Evolutionary conservation across 495 filamentous ascomycete species (phyloP), one percentile per base, ranked within the genome.

Genomic region (Endocarpon pusillum): DNA sequence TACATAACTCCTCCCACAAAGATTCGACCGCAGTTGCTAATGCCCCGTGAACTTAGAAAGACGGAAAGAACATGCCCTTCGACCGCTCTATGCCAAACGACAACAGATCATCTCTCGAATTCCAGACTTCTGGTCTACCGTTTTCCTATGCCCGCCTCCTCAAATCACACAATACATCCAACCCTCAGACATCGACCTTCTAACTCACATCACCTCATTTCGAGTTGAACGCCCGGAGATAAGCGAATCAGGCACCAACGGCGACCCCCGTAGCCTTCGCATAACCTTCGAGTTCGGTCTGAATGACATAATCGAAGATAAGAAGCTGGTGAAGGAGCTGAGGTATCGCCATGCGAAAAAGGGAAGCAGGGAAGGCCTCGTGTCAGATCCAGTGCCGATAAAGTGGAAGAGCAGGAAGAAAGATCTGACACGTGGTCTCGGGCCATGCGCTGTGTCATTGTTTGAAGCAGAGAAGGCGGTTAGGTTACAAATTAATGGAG

Each of bases 141-240:
- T 93, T 26, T 60, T 94, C 47, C 77, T 87, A 49, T 76, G 83
- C 55, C 73, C 82, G 3, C 81, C 85, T 2, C 62, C 63, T 19
- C 78, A 91, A 34, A 69, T 93, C 41, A 85, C 92, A 54, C 75
- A 81, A 50, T 78, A 70, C 57, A 81, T 94, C 46, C 75, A 79
- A 39, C 73, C 81, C 14, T 63, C 66, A 19, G 86, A 94, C 58
- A 74, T 76, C 9, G 64, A 57, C 2, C 50, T 79, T 18, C 62
- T 94, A 22, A 61, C 74, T 31, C 57, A 62, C 17, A 67, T 93
- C 20, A 62, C 54, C 36, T 55, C 53, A 43, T 17, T 94, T 25
- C 65, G 58, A n/a, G 76, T 94, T 9, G 57, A 65, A 43, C 78
- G 73, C 25, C 82, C 85, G 51, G 81, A 91, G 61, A 59, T 86